A percentile compares a stretch with the other conserved stretches of the same genome.
Evolutionary conservation across 805 yeast genomes (phyloP).

Genomic region (Hanseniaspora taiwanica): DNA sequence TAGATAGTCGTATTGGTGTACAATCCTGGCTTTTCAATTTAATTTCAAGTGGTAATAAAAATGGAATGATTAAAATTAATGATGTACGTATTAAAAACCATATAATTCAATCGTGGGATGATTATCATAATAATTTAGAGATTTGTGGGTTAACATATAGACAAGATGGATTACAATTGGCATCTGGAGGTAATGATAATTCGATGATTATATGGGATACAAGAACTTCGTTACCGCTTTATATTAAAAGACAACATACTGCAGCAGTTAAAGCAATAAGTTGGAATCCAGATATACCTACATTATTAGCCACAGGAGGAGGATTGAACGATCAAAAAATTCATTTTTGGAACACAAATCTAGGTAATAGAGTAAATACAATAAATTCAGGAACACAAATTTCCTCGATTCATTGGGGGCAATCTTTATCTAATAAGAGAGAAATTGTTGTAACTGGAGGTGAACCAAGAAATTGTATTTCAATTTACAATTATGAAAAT

Average conservation of each 20-base stretch:
- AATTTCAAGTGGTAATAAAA: slow-evolving; percentile 75
- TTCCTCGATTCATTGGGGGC: slow-evolving; percentile 88
- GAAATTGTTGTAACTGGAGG: slow-evolving; percentile 94
- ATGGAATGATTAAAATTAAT: slow-evolving; percentile 74
- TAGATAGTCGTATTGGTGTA: slow-evolving; percentile 66
- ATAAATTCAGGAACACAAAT: slow-evolving; percentile 91
- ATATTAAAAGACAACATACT: slow-evolving; percentile 63
- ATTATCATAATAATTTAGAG: slow-evolving; percentile 58
- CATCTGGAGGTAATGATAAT: slow-evolving; percentile 92
- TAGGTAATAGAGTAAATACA: slow-evolving; percentile 66
- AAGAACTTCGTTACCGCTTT: slow-evolving; percentile 53
- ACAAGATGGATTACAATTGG: slow-evolving; percentile 70
- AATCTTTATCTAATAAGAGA: slow-evolving; percentile 23
- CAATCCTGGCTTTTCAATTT: slow-evolving; percentile 77
- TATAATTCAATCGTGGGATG: slow-evolving; percentile 41
- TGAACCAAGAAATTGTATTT: slow-evolving; percentile 72
- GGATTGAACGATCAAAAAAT: slow-evolving; percentile 83
- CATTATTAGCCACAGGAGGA: slow-evolving; percentile 90
- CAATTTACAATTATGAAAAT: slow-evolving; percentile 76
- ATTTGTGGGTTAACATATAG: slow-evolving; percentile 87
- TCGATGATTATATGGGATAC: slow-evolving; percentile 89
- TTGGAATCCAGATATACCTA: slow-evolving; percentile 83
- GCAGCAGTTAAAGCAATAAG: slow-evolving; percentile 94
- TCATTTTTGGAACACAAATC: slow-evolving; percentile 90
- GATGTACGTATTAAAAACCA: slow-evolving; percentile 83